Conservation (phyloP, 768 basidiomycete species). For the Amanita rubescens region DNA sequence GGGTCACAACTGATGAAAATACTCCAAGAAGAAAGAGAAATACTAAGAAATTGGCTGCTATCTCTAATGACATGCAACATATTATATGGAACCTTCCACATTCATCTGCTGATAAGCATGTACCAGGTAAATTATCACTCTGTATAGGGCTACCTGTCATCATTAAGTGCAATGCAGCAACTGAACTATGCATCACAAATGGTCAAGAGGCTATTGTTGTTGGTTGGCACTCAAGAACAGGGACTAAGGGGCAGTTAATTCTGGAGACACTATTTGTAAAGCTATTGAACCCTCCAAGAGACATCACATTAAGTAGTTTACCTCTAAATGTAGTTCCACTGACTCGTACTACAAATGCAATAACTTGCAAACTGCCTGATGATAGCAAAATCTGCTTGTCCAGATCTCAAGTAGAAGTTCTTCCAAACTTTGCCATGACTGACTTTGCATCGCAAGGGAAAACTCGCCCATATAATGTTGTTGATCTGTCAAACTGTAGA, state of each 20-base stretch:
- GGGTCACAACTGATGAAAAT: slow-evolving; percentile 8
- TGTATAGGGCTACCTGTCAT: slow-evolving; percentile 26
- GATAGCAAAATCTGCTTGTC: too few relatives aligned
- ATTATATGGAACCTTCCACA: too few relatives aligned
- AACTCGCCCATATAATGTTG: too few relatives aligned
- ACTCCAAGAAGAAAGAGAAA: too few relatives aligned
- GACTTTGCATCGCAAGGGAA: too few relatives aligned
- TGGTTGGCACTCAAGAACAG: slow-evolving; percentile 24
- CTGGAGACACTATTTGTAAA: too few relatives aligned
- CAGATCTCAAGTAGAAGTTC: too few relatives aligned
- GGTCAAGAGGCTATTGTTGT: slow-evolving; percentile 25
- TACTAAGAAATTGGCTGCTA: neutral
- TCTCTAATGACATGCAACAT: slow-evolving; percentile 12
- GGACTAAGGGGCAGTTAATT: slow-evolving; percentile 13
- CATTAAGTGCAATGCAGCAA: slow-evolving; percentile 19
- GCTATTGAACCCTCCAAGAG: neutral
- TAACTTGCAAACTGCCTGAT: too few relatives aligned
- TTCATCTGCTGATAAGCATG: too few relatives aligned
- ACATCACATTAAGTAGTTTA: neutral
- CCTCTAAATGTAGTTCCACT: neutral
- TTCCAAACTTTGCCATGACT: too few relatives aligned
- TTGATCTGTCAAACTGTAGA: too few relatives aligned
- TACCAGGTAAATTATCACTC: slow-evolving; percentile 21
- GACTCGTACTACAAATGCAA: too few relatives aligned
- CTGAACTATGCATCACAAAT: slow-evolving; percentile 27